These are phyloP conservation scores for Lodderomyces parapsilosis DNA, from an alignment of 1,139 yeast species.

Conservation along the genomic window DNA sequence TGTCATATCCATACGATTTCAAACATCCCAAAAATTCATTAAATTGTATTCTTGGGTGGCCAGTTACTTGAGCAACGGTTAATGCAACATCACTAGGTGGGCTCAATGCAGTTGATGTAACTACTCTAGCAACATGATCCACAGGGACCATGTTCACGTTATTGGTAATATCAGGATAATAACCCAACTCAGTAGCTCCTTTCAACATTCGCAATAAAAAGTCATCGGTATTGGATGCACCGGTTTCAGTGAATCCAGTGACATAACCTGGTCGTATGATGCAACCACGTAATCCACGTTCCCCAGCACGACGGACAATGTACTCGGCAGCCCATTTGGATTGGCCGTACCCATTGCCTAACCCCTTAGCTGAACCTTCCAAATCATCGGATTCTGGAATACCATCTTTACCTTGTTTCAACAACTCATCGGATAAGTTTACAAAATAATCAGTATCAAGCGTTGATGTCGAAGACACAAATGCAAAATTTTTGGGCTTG, in stretches of 20 bases:
- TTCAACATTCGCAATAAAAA: constrained; percentile 90
- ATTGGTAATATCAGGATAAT: constrained; percentile 81
- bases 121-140: constrained; percentile 93
- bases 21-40: constrained; percentile 70
- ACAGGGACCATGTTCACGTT: constrained; percentile 97
- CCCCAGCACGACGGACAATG: constrained; percentile 83
- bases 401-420: constrained; percentile 67
- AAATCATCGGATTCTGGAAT: constrained; percentile 80
- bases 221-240: constrained; percentile 94
- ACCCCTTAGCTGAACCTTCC: constrained; percentile 74
- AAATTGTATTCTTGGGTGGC: constrained; percentile 87
- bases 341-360: constrained; percentile 95
- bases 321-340: constrained; percentile 97
- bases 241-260: constrained; percentile 79
- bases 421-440: constrained; percentile 68
- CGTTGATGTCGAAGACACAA: constrained; percentile 94
- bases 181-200: constrained; percentile 88
- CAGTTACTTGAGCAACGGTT: constrained; percentile 92
- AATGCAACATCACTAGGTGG: constrained; percentile 58
- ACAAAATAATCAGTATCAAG: constrained; percentile 83
- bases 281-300: constrained; percentile 80
- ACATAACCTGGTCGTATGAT: constrained; percentile 96
- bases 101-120: constrained; percentile 76
- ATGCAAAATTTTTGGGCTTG: constrained; percentile 80
- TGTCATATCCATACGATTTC: constrained; percentile 68